Base-by-base conservation (phyloP, 2,329 filamentous ascomycete genomes). In the Fusarium nygamai region DNA sequence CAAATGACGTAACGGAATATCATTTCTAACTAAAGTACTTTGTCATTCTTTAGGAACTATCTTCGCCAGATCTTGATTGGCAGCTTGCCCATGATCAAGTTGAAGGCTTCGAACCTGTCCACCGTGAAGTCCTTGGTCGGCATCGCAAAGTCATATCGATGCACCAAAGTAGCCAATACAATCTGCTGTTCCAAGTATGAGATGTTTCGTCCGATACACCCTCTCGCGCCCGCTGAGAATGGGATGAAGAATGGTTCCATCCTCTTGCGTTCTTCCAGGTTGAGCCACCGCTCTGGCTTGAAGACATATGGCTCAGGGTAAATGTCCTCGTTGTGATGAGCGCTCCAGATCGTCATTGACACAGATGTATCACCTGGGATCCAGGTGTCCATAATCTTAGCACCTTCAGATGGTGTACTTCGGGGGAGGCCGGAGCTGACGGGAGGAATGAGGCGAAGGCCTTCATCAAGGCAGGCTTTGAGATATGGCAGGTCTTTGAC, bases 401-500 rank as follows among this genome's bases (percentile, higher is more conserved):
- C 67, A 27, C 75, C 84, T 76, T 65, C 81, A 7, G 60, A 71
- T 47, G 63, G 83, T 43, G 51, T 83, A 31, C 29, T 78, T 54
- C 59, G 81, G 51, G 53, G 81, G 36, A 74, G 73, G 31, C 54
- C 80, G 58, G 46, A 81, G 48, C 60, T 79, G 70, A 64, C 82
- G 61, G 64, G 81, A 64, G 69, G 78, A 8, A 67, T 72, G 14
- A 85, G 73, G 3, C 84, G 81, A 8, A 85, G 69, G 1, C 80
- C 80, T 61, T 89, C 88, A 67, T 89, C 86, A 14, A 89, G 79
- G 64, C 84, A 88, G 9, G 86, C 87, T 31, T 84, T 83, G 5
- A 89, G 84, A 76, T 88, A 89, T 0, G 87, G 85, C 1, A 88
- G 80, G 63, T 87, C 81, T 69, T 86, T 85, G 50, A 88, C 82